Evolutionary conservation across 495 filamentous ascomycete species (phyloP).

Genomic region (Ascobolus immersus): DNA sequence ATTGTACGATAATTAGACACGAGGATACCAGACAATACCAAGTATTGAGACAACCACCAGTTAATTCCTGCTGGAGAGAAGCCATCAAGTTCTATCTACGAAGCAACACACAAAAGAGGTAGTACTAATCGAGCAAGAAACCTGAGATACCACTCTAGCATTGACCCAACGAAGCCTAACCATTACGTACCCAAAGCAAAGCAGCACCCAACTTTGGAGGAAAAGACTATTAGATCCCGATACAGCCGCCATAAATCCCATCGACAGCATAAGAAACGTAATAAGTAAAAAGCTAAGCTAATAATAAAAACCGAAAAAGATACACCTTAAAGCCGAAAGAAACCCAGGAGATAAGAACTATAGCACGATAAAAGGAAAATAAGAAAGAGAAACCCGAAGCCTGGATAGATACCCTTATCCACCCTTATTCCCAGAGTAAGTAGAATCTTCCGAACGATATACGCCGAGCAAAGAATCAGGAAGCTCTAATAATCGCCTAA

Average conservation of each 20-base stretch:
- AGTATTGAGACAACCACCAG: too few relatives aligned
- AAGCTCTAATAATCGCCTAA: neutral
- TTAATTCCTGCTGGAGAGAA: too few relatives aligned
- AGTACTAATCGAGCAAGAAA: neutral
- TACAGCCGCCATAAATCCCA: neutral
- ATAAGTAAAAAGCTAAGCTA: neutral
- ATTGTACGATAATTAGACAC: too few relatives aligned
- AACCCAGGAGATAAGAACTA: neutral
- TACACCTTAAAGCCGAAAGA: neutral
- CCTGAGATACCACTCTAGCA: neutral
- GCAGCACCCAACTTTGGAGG: neutral
- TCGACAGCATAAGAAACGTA: neutral
- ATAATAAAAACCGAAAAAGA: neutral
- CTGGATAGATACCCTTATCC: neutral
- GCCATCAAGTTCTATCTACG: too few relatives aligned
- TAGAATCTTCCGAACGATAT: too few relatives aligned
- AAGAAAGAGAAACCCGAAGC: neutral
- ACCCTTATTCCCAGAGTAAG: too few relatives aligned
- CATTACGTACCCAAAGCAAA: neutral
- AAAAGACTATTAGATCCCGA: neutral
- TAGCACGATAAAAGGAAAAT: too few relatives aligned
- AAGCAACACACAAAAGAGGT: too few relatives aligned
- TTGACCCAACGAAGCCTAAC: neutral
- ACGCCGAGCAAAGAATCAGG: too few relatives aligned
- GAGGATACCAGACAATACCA: too few relatives aligned